These are phyloP conservation scores for Xylariaceae sp. DNA, from an alignment of 2,329 filamentous ascomycete genomes.

Conservation along the genomic window DNA sequence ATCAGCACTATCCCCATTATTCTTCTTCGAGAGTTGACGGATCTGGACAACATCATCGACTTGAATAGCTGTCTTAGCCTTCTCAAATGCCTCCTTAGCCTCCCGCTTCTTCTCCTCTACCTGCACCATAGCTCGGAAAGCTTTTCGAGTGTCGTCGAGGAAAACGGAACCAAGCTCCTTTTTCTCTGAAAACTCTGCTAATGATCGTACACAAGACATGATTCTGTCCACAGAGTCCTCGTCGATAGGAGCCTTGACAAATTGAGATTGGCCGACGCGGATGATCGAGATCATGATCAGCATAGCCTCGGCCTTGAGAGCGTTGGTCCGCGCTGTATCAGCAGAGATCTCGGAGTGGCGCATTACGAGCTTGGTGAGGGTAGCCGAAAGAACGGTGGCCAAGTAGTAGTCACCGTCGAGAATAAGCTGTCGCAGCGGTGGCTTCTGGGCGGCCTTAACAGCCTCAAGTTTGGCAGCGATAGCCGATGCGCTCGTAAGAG, in stretches of 20 bases:
- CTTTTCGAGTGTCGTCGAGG: constrained; percentile 89
- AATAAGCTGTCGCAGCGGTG: constrained; percentile 88
- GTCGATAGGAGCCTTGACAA: constrained; percentile 94
- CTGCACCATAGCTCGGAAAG: constrained; percentile 95
- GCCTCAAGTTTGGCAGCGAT: constrained; percentile 89
- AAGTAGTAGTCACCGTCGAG: constrained; percentile 97
- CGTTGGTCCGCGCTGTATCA: constrained; percentile 83
- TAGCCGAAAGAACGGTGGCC: constrained; percentile 90
- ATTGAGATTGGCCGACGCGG: constrained; percentile 96
- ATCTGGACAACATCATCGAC: constrained; percentile 94
- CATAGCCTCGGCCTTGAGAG: constrained; percentile 94
- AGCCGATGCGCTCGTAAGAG: constrained; percentile 86
- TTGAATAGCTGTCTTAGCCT: constrained; percentile 89
- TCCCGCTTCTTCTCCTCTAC: constrained; percentile 96
- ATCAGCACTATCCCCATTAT: constrained; percentile 73
- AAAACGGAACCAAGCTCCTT: constrained; percentile 91
- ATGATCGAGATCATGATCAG: constrained; percentile 99
- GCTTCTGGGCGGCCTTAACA: constrained; percentile 95
- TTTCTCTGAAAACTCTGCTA: constrained; percentile 84
- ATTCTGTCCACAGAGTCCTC: constrained; percentile 98
- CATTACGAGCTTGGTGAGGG: constrained; percentile 96
- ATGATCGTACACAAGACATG: constrained; percentile 91
- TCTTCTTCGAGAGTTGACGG: constrained; percentile 90
- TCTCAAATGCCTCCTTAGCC: constrained; percentile 89
- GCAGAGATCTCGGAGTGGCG: constrained; percentile 89